Base-by-base conservation (phyloP, 345 rosid genomes). In the Rhizophora mangle region DNA sequence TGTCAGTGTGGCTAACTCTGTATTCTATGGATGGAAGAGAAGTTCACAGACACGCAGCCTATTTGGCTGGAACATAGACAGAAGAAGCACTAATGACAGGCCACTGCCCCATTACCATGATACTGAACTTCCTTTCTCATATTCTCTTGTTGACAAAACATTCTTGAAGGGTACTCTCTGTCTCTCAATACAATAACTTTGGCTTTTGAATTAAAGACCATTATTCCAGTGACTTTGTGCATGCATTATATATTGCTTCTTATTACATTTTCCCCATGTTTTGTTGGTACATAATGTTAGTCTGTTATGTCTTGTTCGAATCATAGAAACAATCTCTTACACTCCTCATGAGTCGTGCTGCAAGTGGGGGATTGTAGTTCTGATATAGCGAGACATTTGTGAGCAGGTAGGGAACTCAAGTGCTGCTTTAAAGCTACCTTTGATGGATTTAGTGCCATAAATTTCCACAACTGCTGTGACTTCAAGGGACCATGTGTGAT, bases 401-500 rank as follows among this genome's bases (percentile, higher is more conserved):
- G 72, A 36, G 64, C 73, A 90, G 94, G 91, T 19, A 86, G 64
- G 79, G 96, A 91, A 64, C 59, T 91, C 34, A 88, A 79, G 78
- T 91, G 98, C 80, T 91, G 96, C 76, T 93, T 86, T 64, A 84
- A 79, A 70, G 98, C 92, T 56, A 85, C 77, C 54, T 68, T 78
- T 37, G 96, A 91, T 70, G 97, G 98, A 67, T 89, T 87, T 69
- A 79, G 96, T 63, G 98, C 97, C n/a, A 74, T 85, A 2, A 83
- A 81, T 27, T 93, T 93, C 74, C 98, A 93, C 24, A 79, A 79
- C 31, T 85, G 85, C 68, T 76, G 91, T 69, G 94, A 91, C 78
- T 91, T 91, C 89, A 88, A 89, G 83, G 96, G 98, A 43, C 97
- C 97, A 10, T 93, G 96, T 72, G 97, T 93, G 63, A 83, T 93